Conservation (phyloP, 176 grass and related monocot genomes). For the Leersia perrieri region DNA sequence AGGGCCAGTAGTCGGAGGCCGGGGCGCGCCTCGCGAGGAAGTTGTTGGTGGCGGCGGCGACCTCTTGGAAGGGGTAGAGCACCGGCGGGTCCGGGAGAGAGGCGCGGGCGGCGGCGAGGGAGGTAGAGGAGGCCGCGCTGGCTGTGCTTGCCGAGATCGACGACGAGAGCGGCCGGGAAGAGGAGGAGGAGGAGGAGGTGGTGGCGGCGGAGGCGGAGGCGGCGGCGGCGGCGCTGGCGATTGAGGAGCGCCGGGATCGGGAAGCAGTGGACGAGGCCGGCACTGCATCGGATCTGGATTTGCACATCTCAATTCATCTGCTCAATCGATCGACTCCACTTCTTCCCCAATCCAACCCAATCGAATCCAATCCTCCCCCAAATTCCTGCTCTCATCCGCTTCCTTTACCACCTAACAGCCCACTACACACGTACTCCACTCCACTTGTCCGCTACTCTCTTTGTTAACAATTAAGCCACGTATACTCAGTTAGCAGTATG, state of each 20-base stretch:
- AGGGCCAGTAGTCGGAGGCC: slow-evolving; percentile 50
- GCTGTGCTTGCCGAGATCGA: neutral
- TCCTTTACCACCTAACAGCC: too few species aligned
- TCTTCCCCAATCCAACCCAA: neutral
- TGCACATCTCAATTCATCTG: slow-evolving; percentile 24
- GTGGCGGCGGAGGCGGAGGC: neutral
- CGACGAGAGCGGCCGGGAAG: neutral
- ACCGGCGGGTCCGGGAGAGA: slow-evolving; percentile 35
- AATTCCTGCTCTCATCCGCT: too few species aligned
- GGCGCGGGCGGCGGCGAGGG: slow-evolving; percentile 43
- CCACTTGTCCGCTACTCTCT: too few species aligned
- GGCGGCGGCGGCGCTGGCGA: neutral
- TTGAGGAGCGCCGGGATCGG: neutral
- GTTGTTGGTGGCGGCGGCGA: slow-evolving; percentile 63
- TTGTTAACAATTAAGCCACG: too few species aligned
- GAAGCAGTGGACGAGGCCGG: neutral
- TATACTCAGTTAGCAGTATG: too few species aligned
- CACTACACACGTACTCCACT: too few species aligned
- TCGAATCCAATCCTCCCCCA: neutral
- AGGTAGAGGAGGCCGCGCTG: slow-evolving; percentile 21
- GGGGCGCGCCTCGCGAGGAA: slow-evolving; percentile 62
- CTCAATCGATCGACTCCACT: too few species aligned
- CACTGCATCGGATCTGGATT: slow-evolving; percentile 2
- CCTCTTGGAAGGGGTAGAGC: slow-evolving; percentile 65
- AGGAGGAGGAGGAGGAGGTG: slow-evolving; percentile 10